Base-by-base conservation (phyloP, 2,329 filamentous ascomycete species). In the Colletotrichum noveboracense region DNA sequence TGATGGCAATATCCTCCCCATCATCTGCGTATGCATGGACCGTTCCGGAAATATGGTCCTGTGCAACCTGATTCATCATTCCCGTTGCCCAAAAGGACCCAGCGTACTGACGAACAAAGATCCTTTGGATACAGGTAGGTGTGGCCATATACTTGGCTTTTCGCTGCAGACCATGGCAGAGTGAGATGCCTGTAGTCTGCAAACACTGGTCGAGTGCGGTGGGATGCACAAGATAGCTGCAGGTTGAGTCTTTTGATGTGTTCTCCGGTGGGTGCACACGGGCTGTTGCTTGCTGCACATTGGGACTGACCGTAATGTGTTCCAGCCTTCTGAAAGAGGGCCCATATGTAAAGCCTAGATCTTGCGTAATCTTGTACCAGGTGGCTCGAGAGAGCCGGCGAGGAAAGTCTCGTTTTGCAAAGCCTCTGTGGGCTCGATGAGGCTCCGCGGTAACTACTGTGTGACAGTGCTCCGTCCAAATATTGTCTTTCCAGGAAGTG, bases 201-300 rank as follows among this genome's bases (percentile, higher is more conserved):
- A 85, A 68, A 55, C 78, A 80, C n/a, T 79, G 76, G 70, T 87
- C 85, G 28, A 87, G 80, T 66, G 82, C 83, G 4, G 80, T 80
- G 0, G 86, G 86, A 68, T 88, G 86, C 21, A 87, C 77, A n/a
- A 82, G 79, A 61, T 86, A 71, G n/a, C 43, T 21, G 12, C 7
- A 43, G 24, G 62, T 64, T 21, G 83, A 70, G 84, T 88, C 0
- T 21, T 28, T 21, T 21, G 30, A 62, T 7, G 58, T 62, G 14
- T 52, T 38, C 6, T 69, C 66, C 10, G 21, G 28, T 4, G 66
- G 66, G 32, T 43, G 28, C 14, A 77, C 28, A 4, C 58, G 71
- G 3, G 79, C 81, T 9, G 79, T 77, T 3, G 80, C 79, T 4
- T 77, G 7, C 7, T 79, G 76, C 65, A 78, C 67, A 0, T 69